These are phyloP conservation scores for Blastomyces silverae DNA, from an alignment of 2,329 filamentous ascomycete genomes.

Conservation along the genomic window DNA sequence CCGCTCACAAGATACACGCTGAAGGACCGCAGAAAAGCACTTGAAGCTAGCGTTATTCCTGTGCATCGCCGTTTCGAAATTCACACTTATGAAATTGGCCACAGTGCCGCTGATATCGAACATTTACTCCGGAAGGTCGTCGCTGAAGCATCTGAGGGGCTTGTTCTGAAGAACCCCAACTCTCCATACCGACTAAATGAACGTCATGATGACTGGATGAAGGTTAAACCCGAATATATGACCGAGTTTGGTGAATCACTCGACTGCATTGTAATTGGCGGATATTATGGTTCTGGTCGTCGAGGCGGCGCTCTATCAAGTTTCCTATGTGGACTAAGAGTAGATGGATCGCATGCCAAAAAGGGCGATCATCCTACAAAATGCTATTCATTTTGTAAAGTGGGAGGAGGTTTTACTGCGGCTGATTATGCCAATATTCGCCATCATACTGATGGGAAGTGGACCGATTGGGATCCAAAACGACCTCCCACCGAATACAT, in stretches of 20 bases:
- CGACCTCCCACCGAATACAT: conserved; percentile 72
- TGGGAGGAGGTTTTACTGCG: conserved; percentile 84
- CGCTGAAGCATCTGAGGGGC: conserved; percentile 76
- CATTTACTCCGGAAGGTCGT: conserved; percentile 73
- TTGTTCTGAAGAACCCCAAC: conserved; percentile 88
- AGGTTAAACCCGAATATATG: conserved; percentile 99
- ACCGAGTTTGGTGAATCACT: conserved; percentile 88
- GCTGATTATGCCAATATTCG: conserved; percentile 78
- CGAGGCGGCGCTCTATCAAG: conserved; percentile 77
- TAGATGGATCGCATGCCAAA: conserved; percentile 60
- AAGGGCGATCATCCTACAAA: conserved; percentile 57
- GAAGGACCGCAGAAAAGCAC: conserved; percentile 67
- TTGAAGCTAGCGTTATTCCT: conserved; percentile 62
- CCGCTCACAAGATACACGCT: conserved; percentile 76
- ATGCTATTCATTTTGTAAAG: conserved; percentile 93
- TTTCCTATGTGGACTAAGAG: conserved; percentile 81
- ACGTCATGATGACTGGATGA: conserved; percentile 94
- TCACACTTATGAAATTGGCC: conserved; percentile 63
- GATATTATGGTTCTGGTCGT: conserved; percentile 82
- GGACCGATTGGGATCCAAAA: conserved; percentile 74
- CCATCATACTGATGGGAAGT: conserved; percentile 84
- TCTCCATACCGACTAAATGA: conserved; percentile 82
- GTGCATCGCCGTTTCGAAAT: conserved; percentile 75
- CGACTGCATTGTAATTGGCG: conserved; percentile 82
- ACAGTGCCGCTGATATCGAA: conserved; percentile 66